A percentile compares a stretch with the other conserved stretches of the same genome.
Evolutionary conservation across 768 basidiomycete genomes (phyloP).

Genomic region (Dictyophora rubrovolvata): DNA sequence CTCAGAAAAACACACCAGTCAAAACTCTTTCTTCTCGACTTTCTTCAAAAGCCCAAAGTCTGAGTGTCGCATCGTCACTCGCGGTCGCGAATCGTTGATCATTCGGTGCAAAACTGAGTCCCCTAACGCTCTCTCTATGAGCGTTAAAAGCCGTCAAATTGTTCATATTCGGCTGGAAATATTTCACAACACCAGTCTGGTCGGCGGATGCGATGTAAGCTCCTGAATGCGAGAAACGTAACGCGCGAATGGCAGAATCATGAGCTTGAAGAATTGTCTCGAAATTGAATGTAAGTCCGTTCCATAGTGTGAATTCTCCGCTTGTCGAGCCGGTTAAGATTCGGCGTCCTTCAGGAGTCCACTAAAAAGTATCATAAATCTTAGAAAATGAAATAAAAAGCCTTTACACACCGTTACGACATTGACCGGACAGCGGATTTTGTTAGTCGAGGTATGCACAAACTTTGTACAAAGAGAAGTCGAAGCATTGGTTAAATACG

Average conservation of each 20-base stretch:
- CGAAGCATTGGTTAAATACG: constrained; percentile 83
- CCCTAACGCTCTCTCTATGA: constrained; percentile 89
- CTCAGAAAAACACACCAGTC: constrained; percentile 46
- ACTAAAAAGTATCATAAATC: constrained; percentile 36
- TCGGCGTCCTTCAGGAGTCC: constrained; percentile 94
- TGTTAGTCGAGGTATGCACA: constrained; percentile 97
- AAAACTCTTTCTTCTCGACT: constrained; percentile 80
- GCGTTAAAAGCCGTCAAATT: constrained; percentile 92
- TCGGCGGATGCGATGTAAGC: constrained; percentile 88
- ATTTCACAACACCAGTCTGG: constrained; percentile 91
- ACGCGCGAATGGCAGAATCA: constrained; percentile 84
- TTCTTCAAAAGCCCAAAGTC: constrained; percentile 93
- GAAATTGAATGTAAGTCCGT: constrained; percentile 98
- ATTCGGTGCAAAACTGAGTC: constrained; percentile 84
- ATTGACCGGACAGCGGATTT: constrained; percentile 94
- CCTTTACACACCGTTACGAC: constrained; percentile 69
- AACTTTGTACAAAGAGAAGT: constrained; percentile 96
- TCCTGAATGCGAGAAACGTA: constrained; percentile 89
- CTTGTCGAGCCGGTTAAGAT: constrained; percentile 91
- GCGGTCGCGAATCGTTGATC: constrained; percentile 89
- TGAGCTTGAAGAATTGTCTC: constrained; percentile 99
- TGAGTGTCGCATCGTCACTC: constrained; percentile 89
- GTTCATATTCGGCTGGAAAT: constrained; percentile 99
- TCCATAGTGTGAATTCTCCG: constrained; percentile 98
- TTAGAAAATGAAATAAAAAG: constrained; percentile 1